Conservation (phyloP, 2,329 filamentous ascomycete genomes). For the Thielaviopsis punctulata region DNA sequence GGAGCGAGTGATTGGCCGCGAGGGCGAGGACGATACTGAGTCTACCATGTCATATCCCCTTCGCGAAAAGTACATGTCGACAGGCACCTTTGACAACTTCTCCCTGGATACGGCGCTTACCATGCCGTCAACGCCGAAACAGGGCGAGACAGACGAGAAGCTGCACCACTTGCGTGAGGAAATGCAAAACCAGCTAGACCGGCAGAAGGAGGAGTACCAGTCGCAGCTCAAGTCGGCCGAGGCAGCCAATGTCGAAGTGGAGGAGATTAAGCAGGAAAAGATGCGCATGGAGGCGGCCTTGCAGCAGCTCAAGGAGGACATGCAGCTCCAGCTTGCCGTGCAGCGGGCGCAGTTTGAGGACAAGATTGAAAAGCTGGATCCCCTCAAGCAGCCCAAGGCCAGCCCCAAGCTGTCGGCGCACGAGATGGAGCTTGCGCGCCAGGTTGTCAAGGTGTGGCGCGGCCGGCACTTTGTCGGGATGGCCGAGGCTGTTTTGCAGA, state of each 20-base stretch:
- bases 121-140: slow-evolving; percentile 79
- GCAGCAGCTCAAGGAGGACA: slow-evolving; percentile 63
- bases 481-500: slow-evolving; percentile 79
- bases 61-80: slow-evolving; percentile 89
- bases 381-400: slow-evolving; percentile 41
- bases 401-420: slow-evolving; percentile 50
- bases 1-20: slow-evolving; percentile 51
- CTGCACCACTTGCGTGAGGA: slow-evolving; percentile 62
- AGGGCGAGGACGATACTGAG: slow-evolving; percentile 77
- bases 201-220: slow-evolving; percentile 68
- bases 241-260: slow-evolving; percentile 58
- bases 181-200: slow-evolving; percentile 68
- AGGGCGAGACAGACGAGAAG: slow-evolving; percentile 57
- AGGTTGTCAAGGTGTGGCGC: slow-evolving; percentile 58
- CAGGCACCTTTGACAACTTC: slow-evolving; percentile 87
- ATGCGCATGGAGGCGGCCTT: slow-evolving; percentile 70
- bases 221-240: slow-evolving; percentile 61
- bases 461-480: slow-evolving; percentile 78
- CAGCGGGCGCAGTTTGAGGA: slow-evolving; percentile 76
- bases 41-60: slow-evolving; percentile 75
- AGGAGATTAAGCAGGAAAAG: slow-evolving; percentile 72
- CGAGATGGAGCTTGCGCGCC: slow-evolving; percentile 54
- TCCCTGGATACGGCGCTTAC: slow-evolving; percentile 88
- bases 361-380: slow-evolving; percentile 61
- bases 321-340: slow-evolving; percentile 67